A percentile compares a stretch with the other conserved stretches of the same genome.
These are phyloP conservation scores for Nasturtium officinale DNA, from an alignment of 345 rosid species.

Conservation along the genomic window DNA sequence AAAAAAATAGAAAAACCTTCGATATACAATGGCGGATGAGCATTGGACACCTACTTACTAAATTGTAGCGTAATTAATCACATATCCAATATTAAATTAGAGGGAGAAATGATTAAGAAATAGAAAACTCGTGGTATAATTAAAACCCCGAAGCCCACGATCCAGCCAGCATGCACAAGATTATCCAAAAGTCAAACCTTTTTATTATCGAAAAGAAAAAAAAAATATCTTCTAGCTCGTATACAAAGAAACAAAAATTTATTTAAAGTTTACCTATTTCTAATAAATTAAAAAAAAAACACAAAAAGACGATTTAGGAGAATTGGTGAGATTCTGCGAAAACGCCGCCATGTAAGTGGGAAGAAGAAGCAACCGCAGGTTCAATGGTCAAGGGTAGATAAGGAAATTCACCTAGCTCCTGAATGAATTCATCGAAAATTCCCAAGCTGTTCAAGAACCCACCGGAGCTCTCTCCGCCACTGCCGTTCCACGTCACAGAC, in stretches of 20 bases:
- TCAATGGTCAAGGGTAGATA: conserved; percentile 49
- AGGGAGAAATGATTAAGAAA: not conserved
- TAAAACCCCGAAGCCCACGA: conserved; percentile 6
- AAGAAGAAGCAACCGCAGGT: conserved; percentile 14
- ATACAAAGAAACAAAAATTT: not conserved
- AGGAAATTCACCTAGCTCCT: conserved; percentile 60
- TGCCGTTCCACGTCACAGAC: conserved; percentile 23
- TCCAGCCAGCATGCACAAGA: conserved; percentile 26
- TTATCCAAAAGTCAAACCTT: conserved; percentile 29
- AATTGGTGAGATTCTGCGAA: conserved; percentile 26
- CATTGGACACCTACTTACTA: not conserved
- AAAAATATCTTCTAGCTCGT: conserved; percentile 11
- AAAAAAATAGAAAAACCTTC: too few relatives aligned
- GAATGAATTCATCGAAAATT: conserved; percentile 65
- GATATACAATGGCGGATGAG: not conserved
- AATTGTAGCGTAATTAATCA: not conserved
- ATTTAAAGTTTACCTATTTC: conserved; percentile 12
- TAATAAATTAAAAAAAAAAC: too few relatives aligned
- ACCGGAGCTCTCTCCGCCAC: conserved; percentile 45
- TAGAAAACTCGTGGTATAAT: conserved; percentile 15
- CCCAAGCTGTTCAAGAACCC: conserved; percentile 59
- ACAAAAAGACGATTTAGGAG: not conserved
- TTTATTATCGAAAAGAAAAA: not conserved
- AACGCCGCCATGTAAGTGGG: conserved; percentile 27
- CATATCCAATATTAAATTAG: not conserved